Evolutionary conservation across 768 basidiomycete genomes (phyloP), one percentile per base, ranked within the genome.

Genomic region (Pluteus cervinus): DNA sequence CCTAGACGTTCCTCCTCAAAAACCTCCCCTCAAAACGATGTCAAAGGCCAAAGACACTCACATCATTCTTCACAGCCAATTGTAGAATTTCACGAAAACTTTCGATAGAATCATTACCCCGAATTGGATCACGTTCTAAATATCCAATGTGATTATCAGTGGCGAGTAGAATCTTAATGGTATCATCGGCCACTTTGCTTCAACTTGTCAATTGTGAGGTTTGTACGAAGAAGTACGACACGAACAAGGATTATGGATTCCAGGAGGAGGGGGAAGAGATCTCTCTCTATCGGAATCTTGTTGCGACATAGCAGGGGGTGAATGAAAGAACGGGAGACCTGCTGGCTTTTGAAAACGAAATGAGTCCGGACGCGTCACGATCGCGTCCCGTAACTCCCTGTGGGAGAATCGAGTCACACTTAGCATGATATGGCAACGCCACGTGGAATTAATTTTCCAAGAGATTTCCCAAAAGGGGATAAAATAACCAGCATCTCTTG

Each of bases 71-170:
- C 11, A 84, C 79, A 2, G 91, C 94, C 5, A 98, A 63, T 54
- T 96, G 81, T 14, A 99, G 64, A 34, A 99, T 89, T 64, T 99
- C 96, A 48, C 73, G 75, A 62, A 99, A 99, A 0, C 93, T 88
- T 58, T 94, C 86, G 49, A 99, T 86, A 3, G 91, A 87, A 55
- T 99, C 96, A 58, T 89, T 84, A 0, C 94, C 92, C 21, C 96
- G 76, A 29, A 97, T 71, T 2, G 96, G 93, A 54, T 99, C 96
- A 43, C 90, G 74, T 61, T 98, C 94, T 44, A 84, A 73, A 62
- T 89, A 96, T 0, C 96, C 96, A 44, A 99, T 86, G 52, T 97
- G 93, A 48, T 90, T 94, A 62, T 97, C 93, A 0, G 93, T 96
- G 5, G 93, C 93, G 5, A 97, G 78, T 55, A 97, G 60, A 50